Percentiles rank a stretch among this genome's conserved stretches.
These are phyloP conservation scores for Ustilago hordei DNA, from an alignment of 1,284 basidiomycete genomes.

Conservation along the genomic window DNA sequence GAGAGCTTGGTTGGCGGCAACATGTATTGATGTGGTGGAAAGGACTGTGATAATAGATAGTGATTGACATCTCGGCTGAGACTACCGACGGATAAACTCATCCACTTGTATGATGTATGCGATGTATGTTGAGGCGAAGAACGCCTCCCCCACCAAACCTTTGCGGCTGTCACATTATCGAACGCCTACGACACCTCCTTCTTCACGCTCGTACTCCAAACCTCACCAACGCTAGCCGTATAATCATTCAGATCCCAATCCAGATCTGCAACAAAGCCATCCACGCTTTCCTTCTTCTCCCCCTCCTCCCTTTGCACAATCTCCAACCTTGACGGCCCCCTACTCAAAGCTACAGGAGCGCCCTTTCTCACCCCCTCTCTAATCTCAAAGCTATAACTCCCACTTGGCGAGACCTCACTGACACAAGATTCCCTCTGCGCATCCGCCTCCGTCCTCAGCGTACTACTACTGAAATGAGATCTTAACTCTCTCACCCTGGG, in stretches of 20 bases:
- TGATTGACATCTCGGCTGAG: conserved; percentile 1
- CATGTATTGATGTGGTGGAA: too few species aligned
- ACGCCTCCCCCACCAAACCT: too few species aligned
- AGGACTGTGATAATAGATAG: too few species aligned
- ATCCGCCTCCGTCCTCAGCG: neutral
- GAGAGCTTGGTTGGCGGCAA: too few species aligned
- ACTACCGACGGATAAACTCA: conserved; percentile 4
- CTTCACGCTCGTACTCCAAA: neutral
- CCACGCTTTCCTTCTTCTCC: neutral
- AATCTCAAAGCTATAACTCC: conserved; percentile 46
- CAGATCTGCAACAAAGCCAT: conserved; percentile 27
- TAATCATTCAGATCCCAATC: conserved; percentile 30
- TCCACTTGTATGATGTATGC: neutral
- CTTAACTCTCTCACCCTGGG: conserved; percentile 3
- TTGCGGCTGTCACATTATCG: too few species aligned
- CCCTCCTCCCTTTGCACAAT: neutral
- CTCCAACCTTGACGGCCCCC: neutral
- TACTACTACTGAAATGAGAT: conserved; percentile 33
- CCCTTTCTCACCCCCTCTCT: conserved; percentile 22
- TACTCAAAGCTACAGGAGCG: conserved; percentile 10
- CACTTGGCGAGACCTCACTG: conserved; percentile 19
- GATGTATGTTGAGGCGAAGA: neutral
- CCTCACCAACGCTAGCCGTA: neutral
- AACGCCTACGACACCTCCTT: neutral
- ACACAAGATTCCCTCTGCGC: neutral